A percentile compares a stretch with the other conserved stretches of the same genome.
Evolutionary conservation across 148 eudicot species (phyloP).

Genomic region (Linanthus parryae): DNA sequence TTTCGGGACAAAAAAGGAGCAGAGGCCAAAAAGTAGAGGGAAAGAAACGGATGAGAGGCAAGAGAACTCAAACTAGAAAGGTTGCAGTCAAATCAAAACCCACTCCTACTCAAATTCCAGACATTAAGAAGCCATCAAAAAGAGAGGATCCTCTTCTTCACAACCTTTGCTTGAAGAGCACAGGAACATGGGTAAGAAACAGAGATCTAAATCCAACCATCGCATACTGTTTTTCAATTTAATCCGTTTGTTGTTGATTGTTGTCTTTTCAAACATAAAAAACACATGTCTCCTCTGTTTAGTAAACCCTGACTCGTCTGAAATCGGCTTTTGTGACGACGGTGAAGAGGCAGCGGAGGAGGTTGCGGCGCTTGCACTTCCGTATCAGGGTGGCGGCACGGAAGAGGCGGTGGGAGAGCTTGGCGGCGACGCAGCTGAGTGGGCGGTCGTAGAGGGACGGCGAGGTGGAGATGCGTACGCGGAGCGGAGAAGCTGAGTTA

Average conservation of each 20-base stretch:
- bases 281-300: no score
- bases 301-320: no score
- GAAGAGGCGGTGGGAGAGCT: neutral
- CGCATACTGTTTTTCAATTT: neutral
- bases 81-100: no score
- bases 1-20: no score
- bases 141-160: no score
- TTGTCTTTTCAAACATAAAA: neutral
- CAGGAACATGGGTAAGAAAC: neutral
- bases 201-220: neutral
- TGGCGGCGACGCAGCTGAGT: neutral
- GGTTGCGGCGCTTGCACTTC: neutral
- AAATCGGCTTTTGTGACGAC: no score
- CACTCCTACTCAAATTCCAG: no score
- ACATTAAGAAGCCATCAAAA: no score
- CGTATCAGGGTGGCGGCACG: neutral
- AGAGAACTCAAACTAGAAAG: no score
- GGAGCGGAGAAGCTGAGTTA: neutral
- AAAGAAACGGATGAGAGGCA: no score
- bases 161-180: no score
- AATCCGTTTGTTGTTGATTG: neutral
- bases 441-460: conserved; percentile 1
- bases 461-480: conserved; percentile 7
- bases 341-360: neutral
- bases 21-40: no score